Base-by-base conservation (phyloP, 2,329 filamentous ascomycete genomes). In the Alternaria consortialis region DNA sequence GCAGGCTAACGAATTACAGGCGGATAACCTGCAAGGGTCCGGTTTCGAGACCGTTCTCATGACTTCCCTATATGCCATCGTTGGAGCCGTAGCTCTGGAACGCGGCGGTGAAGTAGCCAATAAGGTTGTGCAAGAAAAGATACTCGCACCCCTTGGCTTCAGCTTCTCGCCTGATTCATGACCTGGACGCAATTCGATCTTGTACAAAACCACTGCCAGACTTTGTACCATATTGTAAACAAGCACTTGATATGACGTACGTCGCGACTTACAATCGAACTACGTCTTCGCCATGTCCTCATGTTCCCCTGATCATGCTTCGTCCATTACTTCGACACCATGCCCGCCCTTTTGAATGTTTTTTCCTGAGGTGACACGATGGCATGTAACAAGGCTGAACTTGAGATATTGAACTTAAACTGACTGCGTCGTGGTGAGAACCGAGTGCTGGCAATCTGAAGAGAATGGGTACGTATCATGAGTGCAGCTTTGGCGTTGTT, bases 11-110 rank as follows among this genome's bases (percentile, higher is more conserved):
- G 15, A 36, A 43, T 5, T 32, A 32, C 62, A 89, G 86, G 86
- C 88, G 23, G 83, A 89, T 63, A 89, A 93, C 70, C 84, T 97
- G 55, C 78, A 85, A 53, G 81, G 83, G 17, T 97, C 93, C 0
- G 95, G 95, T 67, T 79, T 91, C 29, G 86, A 92, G 27, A 83
- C 89, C 4, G 89, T 98, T 25, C 82, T 97, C 56, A 87, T 90
- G 50, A 89, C 93, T 63, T 88, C 92, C 4, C 73, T 99, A 56
- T 92, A 93, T 76, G 92, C 94, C 46, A 90, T 99, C 56, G 82
- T 98, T 44, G 95, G 95, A 23, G 95, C 95, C 11, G 80, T 99
- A 54, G 90, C 93, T n/a, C 82, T 99, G 73, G 93, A 97, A 79
- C 89, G 91, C 69, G 95, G 95, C 47, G 91, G 90, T 37, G 88